A percentile compares a stretch with the other conserved stretches of the same genome.
phyloP scores from a whole-genome alignment of 257 asterid species.

The Primulina eburnea region DNA sequence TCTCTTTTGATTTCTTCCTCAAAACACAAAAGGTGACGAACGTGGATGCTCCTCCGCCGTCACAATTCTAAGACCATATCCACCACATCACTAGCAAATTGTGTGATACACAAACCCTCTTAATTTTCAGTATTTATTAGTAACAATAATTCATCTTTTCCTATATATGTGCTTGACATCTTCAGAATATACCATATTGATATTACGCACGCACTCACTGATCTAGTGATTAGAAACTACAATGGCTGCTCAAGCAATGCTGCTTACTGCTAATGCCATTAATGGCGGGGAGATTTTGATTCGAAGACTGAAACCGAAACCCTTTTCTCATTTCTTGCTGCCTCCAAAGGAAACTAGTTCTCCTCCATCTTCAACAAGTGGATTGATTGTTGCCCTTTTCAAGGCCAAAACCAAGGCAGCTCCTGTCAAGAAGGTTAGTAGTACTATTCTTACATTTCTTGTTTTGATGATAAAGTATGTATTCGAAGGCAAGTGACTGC shows the following conservation, averaged over 20 bases:
- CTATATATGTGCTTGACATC: too few species aligned
- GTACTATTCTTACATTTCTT: neutral
- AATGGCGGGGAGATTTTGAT: slow-evolving; percentile 42
- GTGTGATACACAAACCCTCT: slow-evolving; percentile 21
- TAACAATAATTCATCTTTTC: neutral
- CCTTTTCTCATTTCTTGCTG: slow-evolving; percentile 46
- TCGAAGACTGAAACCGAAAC: slow-evolving; percentile 44
- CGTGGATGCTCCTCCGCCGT: slow-evolving; percentile 34
- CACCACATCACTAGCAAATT: slow-evolving; percentile 30
- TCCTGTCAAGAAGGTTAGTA: slow-evolving; percentile 60
- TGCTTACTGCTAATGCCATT: slow-evolving; percentile 48
- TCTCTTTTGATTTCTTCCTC: neutral
- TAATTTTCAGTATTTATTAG: too few species aligned
- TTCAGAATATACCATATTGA: too few species aligned
- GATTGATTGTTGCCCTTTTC: slow-evolving; percentile 52
- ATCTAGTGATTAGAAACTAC: neutral
- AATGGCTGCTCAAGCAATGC: slow-evolving; percentile 56
- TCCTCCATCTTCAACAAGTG: slow-evolving; percentile 24
- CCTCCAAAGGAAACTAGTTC: slow-evolving; percentile 32
- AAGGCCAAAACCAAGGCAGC: slow-evolving; percentile 69
- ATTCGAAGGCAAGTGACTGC: neutral
- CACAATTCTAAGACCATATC: slow-evolving; percentile 30
- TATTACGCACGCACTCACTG: neutral
- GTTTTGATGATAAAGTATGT: too few species aligned
- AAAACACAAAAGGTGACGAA: neutral